These are phyloP conservation scores for Hamamelis virginiana DNA, from an alignment of 164 flowering plant genomes.

Conservation along the genomic window DNA sequence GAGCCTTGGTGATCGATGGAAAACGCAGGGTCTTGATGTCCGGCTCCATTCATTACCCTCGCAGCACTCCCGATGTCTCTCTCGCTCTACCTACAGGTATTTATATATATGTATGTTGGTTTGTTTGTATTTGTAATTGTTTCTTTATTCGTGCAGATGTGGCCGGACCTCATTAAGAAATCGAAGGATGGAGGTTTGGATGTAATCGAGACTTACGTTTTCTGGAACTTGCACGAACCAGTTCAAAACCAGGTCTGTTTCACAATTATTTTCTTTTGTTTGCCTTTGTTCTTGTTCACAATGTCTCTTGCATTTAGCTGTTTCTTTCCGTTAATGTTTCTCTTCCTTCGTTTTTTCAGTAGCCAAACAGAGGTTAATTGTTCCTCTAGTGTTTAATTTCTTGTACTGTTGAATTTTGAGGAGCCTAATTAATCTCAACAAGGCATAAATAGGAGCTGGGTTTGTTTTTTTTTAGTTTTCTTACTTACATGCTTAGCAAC, in stretches of 20 bases:
- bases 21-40: conserved; percentile 69
- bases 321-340: no score
- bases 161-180: conserved; percentile 91
- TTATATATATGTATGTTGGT: not conserved
- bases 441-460: not conserved
- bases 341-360: no score
- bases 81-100: conserved; percentile 9
- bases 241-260: conserved; percentile 54
- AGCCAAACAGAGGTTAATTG: not conserved
- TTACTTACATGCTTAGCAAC: not conserved
- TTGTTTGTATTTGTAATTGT: not conserved
- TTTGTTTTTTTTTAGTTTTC: not conserved
- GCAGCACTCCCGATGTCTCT: conserved; percentile 85
- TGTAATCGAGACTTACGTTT: conserved; percentile 89
- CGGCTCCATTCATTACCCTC: conserved; percentile 94
- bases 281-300: no score
- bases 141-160: conserved; percentile 59
- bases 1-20: conserved; percentile 78
- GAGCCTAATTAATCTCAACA: not conserved
- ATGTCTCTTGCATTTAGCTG: no score
- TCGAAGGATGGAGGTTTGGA: conserved; percentile 96
- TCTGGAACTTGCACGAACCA: conserved; percentile 95
- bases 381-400: not conserved
- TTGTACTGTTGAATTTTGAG: not conserved
- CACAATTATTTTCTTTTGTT: no score